Evolutionary conservation across 441 rosid genomes (phyloP).

Genomic region (Theobroma grandiflorum): DNA sequence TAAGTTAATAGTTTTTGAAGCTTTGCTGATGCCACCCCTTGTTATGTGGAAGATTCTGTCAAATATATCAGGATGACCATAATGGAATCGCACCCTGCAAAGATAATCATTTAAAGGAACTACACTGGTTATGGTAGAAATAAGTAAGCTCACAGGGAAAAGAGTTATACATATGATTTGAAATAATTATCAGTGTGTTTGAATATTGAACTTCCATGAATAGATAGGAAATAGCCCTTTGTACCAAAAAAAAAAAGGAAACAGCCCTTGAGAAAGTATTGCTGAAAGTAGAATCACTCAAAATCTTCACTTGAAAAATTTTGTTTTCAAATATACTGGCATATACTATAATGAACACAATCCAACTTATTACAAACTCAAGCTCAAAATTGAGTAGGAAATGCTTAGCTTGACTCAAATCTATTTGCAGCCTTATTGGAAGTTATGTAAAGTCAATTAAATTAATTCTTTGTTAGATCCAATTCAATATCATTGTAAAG

Average conservation of each 20-base stretch:
- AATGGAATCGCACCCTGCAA: slow-evolving; percentile 87
- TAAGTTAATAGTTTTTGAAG: slow-evolving; percentile 91
- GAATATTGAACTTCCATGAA: background rate
- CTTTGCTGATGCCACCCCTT: slow-evolving; percentile 98
- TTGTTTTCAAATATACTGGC: slow-evolving; percentile 1
- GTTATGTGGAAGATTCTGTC: slow-evolving; percentile 95
- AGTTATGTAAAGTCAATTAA: background rate
- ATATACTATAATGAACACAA: background rate
- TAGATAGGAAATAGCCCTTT: slow-evolving; percentile 12
- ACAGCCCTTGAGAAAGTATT: slow-evolving; percentile 5
- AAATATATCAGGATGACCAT: slow-evolving; percentile 98
- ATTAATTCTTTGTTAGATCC: slow-evolving; percentile 4
- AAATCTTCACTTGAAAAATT: slow-evolving; percentile 2
- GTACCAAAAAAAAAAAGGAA: background rate
- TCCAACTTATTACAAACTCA: background rate
- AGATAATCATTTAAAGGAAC: slow-evolving; percentile 21
- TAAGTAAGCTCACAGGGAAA: background rate
- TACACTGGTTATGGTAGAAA: slow-evolving; percentile 8
- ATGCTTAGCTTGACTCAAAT: background rate
- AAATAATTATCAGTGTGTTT: background rate
- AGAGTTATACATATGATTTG: background rate
- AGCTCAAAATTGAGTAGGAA: slow-evolving; percentile 3
- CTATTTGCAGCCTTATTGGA: slow-evolving; percentile 8
- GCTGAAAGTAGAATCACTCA: slow-evolving; percentile 11
- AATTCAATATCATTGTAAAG: background rate